These are phyloP conservation scores for Gliomastix tumulicola DNA, from an alignment of 2,329 filamentous ascomycete genomes.

Conservation along the genomic window DNA sequence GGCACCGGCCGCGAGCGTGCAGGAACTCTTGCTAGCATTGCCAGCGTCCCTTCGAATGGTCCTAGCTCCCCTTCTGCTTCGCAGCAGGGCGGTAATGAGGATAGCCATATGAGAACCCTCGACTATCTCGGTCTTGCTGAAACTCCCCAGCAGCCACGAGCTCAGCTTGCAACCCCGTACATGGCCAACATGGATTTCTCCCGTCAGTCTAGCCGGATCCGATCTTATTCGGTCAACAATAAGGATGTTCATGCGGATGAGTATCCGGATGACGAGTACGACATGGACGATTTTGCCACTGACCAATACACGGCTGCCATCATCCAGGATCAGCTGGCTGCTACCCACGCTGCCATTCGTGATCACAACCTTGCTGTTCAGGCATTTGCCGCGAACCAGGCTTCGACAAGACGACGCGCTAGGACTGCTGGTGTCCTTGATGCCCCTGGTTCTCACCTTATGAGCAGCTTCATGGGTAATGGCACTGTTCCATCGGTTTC, in stretches of 20 bases:
- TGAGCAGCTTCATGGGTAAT: constrained; percentile 63
- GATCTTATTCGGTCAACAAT: constrained; percentile 97
- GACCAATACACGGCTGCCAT: constrained; percentile 54
- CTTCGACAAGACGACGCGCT: constrained; percentile 78
- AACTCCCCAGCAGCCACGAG: constrained; percentile 74
- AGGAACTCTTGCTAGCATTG: constrained; percentile 73
- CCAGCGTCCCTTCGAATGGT: constrained; percentile 86
- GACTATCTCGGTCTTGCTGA: constrained; percentile 95
- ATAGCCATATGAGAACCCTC: constrained; percentile 82
- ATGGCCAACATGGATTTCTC: constrained; percentile 70
- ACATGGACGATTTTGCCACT: constrained; percentile 19
- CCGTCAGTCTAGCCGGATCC: constrained; percentile 77
- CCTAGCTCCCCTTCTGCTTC: constrained; percentile 83
- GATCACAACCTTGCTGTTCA: constrained; percentile 92
- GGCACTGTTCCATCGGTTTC: constrained; percentile 59
- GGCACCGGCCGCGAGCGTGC: constrained; percentile 68
- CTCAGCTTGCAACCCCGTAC: constrained; percentile 68
- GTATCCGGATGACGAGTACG: constrained; percentile 53
- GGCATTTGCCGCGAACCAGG: constrained; percentile 73
- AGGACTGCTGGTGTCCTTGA: constrained; percentile 90
- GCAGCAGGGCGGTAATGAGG: constrained; percentile 76
- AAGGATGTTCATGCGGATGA: constrained; percentile 95
- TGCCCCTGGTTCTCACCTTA: constrained; percentile 57
- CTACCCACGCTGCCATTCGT: constrained; percentile 66
- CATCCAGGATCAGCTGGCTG: constrained; percentile 55